These are phyloP conservation scores for Brassica carinata DNA, from an alignment of 345 rosid genomes.

Conservation along the genomic window DNA sequence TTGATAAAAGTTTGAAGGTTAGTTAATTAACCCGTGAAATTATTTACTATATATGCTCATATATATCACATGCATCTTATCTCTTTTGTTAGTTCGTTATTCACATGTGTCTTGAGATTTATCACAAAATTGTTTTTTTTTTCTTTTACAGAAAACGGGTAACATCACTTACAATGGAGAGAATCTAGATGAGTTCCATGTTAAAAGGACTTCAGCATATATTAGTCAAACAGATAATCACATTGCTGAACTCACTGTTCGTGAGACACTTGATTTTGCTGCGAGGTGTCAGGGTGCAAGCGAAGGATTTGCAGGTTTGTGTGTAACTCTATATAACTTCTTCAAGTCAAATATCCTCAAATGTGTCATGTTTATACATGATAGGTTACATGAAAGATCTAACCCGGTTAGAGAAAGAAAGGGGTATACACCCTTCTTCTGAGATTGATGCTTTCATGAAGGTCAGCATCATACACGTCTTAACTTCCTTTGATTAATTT, in stretches of 20 bases:
- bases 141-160: conserved; percentile 59
- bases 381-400: conserved; percentile 72
- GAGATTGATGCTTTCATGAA: conserved; percentile 97
- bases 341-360: background rate
- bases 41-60: conserved; percentile 14
- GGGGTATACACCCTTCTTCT: conserved; percentile 64
- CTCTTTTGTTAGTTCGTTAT: background rate
- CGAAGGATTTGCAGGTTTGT: conserved; percentile 73
- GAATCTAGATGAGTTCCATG: conserved; percentile 63
- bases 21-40: conserved; percentile 38
- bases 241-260: conserved; percentile 86
- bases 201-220: conserved; percentile 86
- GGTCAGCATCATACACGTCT: conserved; percentile 44
- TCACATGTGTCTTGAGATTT: conserved; percentile 24
- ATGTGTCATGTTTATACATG: background rate
- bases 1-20: conserved; percentile 63
- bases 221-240: conserved; percentile 91
- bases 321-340: background rate
- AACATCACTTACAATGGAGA: conserved; percentile 77
- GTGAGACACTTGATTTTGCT: conserved; percentile 93
- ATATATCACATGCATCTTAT: conserved; percentile 30
- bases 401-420: conserved; percentile 68
- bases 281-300: conserved; percentile 92
- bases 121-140: background rate
- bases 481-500: background rate